These are phyloP conservation scores for Jaapia argillacea DNA, from an alignment of 768 basidiomycete genomes.

Conservation along the genomic window DNA sequence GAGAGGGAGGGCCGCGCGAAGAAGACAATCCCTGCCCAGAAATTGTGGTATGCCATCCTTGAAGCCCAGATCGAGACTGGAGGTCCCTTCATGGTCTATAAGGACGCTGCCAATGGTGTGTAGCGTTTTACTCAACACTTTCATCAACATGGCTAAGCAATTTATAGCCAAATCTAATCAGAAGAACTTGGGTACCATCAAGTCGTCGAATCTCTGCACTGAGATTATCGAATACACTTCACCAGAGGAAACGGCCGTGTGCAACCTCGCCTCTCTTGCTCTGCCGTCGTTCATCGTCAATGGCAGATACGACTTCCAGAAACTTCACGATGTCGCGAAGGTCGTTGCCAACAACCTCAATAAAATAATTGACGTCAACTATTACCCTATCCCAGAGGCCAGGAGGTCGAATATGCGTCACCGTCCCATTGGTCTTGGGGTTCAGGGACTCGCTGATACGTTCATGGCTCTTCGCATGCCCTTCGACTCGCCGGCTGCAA, in stretches of 20 bases:
- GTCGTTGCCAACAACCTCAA: slow-evolving; percentile 92
- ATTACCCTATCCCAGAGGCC: slow-evolving; percentile 90
- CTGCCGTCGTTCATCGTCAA: slow-evolving; percentile 84
- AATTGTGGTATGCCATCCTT: slow-evolving; percentile 95
- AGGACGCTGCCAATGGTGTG: slow-evolving; percentile 89
- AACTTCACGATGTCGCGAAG: slow-evolving; percentile 88
- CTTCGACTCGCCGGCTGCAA: slow-evolving; percentile 84
- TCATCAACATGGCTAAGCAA: background rate
- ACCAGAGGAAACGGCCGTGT: slow-evolving; percentile 95
- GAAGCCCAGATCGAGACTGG: slow-evolving; percentile 98
- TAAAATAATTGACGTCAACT: slow-evolving; percentile 89
- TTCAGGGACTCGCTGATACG: slow-evolving; percentile 94
- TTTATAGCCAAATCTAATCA: slow-evolving; percentile 89
- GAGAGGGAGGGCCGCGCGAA: slow-evolving; percentile 84
- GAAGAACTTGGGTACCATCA: slow-evolving; percentile 97
- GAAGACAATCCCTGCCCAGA: slow-evolving; percentile 85
- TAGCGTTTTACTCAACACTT: slow-evolving; percentile 5
- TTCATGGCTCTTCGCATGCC: slow-evolving; percentile 97
- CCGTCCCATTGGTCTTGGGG: slow-evolving; percentile 94
- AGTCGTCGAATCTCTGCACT: slow-evolving; percentile 97
- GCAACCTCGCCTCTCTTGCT: slow-evolving; percentile 96
- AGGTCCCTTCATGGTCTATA: slow-evolving; percentile 98
- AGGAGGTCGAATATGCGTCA: slow-evolving; percentile 92
- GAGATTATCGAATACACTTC: slow-evolving; percentile 98
- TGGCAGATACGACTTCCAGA: slow-evolving; percentile 87